A percentile compares a stretch with the other conserved stretches of the same genome.
phyloP scores from a whole-genome alignment of 2,329 filamentous ascomycete species.

The Aspergillus persii region DNA sequence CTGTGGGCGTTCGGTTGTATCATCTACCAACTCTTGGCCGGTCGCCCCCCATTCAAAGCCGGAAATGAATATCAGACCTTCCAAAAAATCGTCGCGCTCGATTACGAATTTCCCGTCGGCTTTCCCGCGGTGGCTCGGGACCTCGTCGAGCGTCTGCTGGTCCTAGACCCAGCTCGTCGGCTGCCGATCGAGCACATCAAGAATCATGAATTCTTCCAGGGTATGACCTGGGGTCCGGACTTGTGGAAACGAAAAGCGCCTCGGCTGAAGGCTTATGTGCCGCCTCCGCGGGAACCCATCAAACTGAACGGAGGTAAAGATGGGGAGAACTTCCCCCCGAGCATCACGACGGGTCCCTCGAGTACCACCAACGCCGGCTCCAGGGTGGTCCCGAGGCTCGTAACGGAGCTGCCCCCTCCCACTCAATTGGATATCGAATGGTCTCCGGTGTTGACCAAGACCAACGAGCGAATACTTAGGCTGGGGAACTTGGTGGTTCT shows the following conservation, averaged over 20 bases:
- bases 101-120: slow-evolving; percentile 87
- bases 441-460: slow-evolving; percentile 88
- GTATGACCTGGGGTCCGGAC: slow-evolving; percentile 75
- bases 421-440: slow-evolving; percentile 97
- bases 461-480: slow-evolving; percentile 91
- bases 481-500: slow-evolving; percentile 86
- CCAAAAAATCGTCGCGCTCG: slow-evolving; percentile 92
- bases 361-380: slow-evolving; percentile 42
- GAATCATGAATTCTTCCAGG: slow-evolving; percentile 92
- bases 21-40: slow-evolving; percentile 91
- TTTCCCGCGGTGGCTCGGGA: slow-evolving; percentile 86
- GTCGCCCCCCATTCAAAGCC: slow-evolving; percentile 95
- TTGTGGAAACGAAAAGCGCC: slow-evolving; percentile 91
- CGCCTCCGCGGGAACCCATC: slow-evolving; percentile 74
- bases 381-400: slow-evolving; percentile 72
- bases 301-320: slow-evolving; percentile 61
- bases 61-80: slow-evolving; percentile 96
- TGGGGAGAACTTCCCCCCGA: slow-evolving; percentile 43
- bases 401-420: slow-evolving; percentile 94
- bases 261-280: slow-evolving; percentile 76
- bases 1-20: slow-evolving; percentile 99
- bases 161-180: slow-evolving; percentile 79
- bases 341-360: slow-evolving; percentile 40
- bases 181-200: slow-evolving; percentile 95
- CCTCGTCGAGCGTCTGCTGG: slow-evolving; percentile 83